These are phyloP conservation scores for Staphylotrichum longicolle DNA, from an alignment of 495 filamentous ascomycete species.

Conservation along the genomic window DNA sequence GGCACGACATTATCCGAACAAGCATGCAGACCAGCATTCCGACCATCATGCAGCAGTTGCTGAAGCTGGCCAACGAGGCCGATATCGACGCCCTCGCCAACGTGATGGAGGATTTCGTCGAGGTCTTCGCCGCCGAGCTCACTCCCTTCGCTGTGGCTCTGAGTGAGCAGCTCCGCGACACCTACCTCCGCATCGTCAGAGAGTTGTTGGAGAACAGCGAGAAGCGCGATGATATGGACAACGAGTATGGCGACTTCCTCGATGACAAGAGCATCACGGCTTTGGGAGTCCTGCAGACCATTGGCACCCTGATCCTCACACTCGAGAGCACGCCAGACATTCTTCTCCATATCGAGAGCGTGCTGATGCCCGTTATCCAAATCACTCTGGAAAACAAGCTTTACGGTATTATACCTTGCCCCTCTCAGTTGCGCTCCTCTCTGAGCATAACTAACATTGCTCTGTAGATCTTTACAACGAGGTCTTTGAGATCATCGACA, in stretches of 20 bases:
- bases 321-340: conserved; percentile 96
- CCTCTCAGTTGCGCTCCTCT: no score
- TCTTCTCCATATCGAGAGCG: conserved; percentile 85
- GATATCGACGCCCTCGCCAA: conserved; percentile 94
- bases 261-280: conserved; percentile 99
- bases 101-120: conserved; percentile 99
- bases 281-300: conserved; percentile 93
- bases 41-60: conserved; percentile 98
- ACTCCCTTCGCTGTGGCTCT: conserved; percentile 98
- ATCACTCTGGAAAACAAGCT: conserved; percentile 97
- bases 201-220: conserved; percentile 84
- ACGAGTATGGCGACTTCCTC: conserved; percentile 80
- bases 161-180: conserved; percentile 93
- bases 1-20: conserved; percentile 87
- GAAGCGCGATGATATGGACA: conserved; percentile 69
- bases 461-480: conserved; percentile 84
- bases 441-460: background rate
- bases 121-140: conserved; percentile 92
- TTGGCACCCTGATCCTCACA: conserved; percentile 94
- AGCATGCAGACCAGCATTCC: conserved; percentile 98
- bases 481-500: conserved; percentile 97
- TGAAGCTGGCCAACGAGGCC: conserved; percentile 94
- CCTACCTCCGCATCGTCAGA: conserved; percentile 88
- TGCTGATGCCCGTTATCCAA: conserved; percentile 93
- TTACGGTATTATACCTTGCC: conserved; percentile 54